Evolutionary conservation across 768 basidiomycete species (phyloP), one percentile per base, ranked within the genome.

Genomic region (Leccinum rimulosum): DNA sequence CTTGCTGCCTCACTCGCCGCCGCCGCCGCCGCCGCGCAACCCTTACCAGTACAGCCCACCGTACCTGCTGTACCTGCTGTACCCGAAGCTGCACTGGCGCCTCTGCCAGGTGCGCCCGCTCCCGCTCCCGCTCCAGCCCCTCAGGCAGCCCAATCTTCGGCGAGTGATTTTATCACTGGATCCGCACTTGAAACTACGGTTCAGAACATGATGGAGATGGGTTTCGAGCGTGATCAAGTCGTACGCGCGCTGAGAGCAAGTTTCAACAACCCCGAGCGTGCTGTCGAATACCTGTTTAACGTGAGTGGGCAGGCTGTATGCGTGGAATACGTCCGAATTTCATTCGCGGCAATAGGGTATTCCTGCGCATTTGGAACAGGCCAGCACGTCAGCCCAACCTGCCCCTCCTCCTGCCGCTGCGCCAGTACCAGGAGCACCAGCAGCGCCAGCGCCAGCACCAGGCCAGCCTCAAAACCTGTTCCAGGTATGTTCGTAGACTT

Each of bases 221-320:
- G 97, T 7, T 98, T 95, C 66, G 82, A 84, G 60, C 82, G 87
- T 40, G 94, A 95, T 4, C 84, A 93, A 67, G 93, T 98, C 45
- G 74, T 86, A 67, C 83, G 87, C 15, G 95, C 95, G 4, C 71
- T 99, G 71, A 81, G 93, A 59, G 97, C 95, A 28, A 95, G 92
- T 70, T 99, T 83, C 77, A 99, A 99, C 75, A 98, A 99, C 75
- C 91, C 97, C 8, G 95, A 98, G 66, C 84, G 97, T 31, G 97
- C 97, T 7, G 96, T 94, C n/a, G 97, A 99, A 73, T 99, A 99
- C 74, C 77, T 99, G 56, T 88, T 98, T 84, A 96, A 70, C 60
- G 96, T 95, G 66, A 64, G 88, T 76, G 2, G 19, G 19, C 33
- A 22, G 50, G 43, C 50, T 22, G 50, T 36, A 52, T 56, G 56